A percentile compares a stretch with the other conserved stretches of the same genome.
Conservation (phyloP, 768 basidiomycete genomes). For the Pleurotus ostreatus region DNA sequence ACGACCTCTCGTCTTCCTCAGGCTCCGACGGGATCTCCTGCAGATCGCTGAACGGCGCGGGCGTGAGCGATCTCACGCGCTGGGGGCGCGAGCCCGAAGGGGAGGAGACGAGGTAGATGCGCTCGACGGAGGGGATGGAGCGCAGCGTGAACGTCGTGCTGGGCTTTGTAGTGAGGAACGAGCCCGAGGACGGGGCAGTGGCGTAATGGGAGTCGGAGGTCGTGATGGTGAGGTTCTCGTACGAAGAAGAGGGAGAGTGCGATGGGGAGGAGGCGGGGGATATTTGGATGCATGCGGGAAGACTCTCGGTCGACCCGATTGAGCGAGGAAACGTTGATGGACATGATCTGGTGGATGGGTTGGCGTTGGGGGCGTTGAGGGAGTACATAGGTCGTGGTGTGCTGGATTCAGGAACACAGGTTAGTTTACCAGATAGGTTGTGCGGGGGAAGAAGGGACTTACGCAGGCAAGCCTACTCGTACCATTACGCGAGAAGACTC, state of each 20-base stretch:
- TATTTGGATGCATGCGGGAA: not conserved
- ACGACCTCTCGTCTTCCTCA: not conserved
- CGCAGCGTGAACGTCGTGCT: conserved; percentile 4
- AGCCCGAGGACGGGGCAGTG: not conserved
- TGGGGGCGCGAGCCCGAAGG: not conserved
- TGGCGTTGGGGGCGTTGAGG: not conserved
- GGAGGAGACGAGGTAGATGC: conserved; percentile 1
- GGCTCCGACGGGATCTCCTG: conserved; percentile 1
- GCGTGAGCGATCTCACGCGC: not conserved
- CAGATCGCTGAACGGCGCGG: conserved; percentile 6
- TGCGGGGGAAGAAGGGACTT: not conserved
- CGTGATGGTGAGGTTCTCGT: not conserved
- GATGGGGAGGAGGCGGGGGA: not conserved
- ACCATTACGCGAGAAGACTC: not conserved
- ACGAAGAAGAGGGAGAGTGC: not conserved
- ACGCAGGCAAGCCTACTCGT: not conserved
- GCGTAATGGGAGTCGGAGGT: not conserved
- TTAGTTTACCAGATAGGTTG: too few species aligned
- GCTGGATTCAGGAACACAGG: not conserved
- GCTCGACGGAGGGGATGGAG: not conserved
- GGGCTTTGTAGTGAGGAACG: not conserved
- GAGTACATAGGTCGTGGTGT: not conserved
- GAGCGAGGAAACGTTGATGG: not conserved
- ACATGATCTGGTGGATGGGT: not conserved
- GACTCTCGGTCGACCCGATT: not conserved